Evolutionary conservation across 345 rosid genomes (phyloP).

Genomic region (Salix viminalis): DNA sequence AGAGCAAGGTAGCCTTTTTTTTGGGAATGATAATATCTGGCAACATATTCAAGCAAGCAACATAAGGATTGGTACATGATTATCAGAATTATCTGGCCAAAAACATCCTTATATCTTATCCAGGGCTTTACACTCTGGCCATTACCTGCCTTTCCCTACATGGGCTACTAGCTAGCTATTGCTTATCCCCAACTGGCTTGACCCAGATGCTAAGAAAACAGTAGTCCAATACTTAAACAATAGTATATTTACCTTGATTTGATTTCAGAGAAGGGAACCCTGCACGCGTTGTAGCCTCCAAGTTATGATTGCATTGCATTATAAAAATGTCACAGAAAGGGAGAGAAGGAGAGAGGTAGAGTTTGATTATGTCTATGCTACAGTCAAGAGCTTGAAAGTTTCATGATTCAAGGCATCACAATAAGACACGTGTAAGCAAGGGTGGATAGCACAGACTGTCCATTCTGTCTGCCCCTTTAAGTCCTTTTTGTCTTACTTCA

Average conservation of each 20-base stretch:
- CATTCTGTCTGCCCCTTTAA: background rate
- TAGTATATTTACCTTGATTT: slow-evolving; percentile 3
- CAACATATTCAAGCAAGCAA: background rate
- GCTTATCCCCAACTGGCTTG: too few species aligned
- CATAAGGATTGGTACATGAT: background rate
- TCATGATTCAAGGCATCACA: background rate
- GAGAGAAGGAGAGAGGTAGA: background rate
- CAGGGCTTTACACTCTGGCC: background rate
- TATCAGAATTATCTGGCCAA: background rate
- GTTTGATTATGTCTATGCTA: background rate
- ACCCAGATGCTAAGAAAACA: background rate
- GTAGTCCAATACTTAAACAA: background rate
- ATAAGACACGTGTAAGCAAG: slow-evolving; percentile 10
- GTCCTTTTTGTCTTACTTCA: background rate
- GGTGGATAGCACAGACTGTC: background rate
- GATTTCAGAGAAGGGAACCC: background rate
- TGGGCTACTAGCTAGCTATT: background rate
- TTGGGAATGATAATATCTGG: background rate
- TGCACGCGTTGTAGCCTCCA: slow-evolving; percentile 13
- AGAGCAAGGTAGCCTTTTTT: background rate
- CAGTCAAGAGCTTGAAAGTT: background rate
- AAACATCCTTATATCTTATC: background rate
- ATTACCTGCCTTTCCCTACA: background rate
- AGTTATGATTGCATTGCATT: slow-evolving; percentile 15
- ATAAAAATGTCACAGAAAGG: background rate